Base-by-base conservation (phyloP, 176 grass and related monocot genomes). In the Ensete ventricosum region DNA sequence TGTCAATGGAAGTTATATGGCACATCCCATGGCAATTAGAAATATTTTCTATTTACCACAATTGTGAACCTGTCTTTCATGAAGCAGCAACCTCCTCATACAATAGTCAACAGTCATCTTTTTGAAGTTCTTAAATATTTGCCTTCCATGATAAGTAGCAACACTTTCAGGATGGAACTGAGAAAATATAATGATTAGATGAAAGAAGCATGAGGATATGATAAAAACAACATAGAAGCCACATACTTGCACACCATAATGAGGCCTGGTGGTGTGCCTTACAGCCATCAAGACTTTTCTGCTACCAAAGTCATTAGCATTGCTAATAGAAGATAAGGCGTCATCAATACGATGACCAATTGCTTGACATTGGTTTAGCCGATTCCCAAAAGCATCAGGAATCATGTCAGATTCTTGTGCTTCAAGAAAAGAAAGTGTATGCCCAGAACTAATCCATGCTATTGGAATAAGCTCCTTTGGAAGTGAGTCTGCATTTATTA, bases 151-250 rank as follows among this genome's bases (percentile, higher is more conserved):
- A 34, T 82, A 84, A 76, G 94, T 98, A 76, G 86, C 94, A 83
- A 98, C 66, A 54, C 94, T 98, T 86, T 98, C 94, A 65, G 94
- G 94, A 77, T 98, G 94, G 67, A 98, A 98, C 94, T 98, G 87
- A 19, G 73, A 79, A 84, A 75, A 74, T 71, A 75, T 60, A 24
- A 55, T 52, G 17, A 59, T 20, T 57, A 82, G 52, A 72, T 50
- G 52, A 54, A 50, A 64, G 21, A 52, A 62, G 53, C 2, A 76
- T 14, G 3, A n/a, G 8, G 67, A 23, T 23, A 76, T n/a, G 75
- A 14, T 62, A 79, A 80, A 20, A 14, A 65, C 53, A 1, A 67
- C 3, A 50, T 62, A n/a, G 50, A 79, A 58, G 21, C 51, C 76
- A 14, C 48, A 79, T 93, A 98, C 90, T 88, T 98, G 94, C 73